Conservation (phyloP, 169 alveolate species). For the Miamiensis avidus region DNA sequence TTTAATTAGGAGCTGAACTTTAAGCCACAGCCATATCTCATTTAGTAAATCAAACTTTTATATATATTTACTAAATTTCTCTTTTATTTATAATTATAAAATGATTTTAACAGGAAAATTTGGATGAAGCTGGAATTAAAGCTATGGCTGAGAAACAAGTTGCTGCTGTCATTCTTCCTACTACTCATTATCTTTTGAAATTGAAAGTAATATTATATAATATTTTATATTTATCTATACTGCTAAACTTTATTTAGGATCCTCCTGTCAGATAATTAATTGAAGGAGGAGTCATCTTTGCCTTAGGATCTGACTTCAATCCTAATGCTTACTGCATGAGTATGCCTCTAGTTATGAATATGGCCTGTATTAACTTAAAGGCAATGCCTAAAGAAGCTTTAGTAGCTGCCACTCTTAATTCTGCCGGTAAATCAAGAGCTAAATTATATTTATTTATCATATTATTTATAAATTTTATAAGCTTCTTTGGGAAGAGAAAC, state of each 20-base stretch:
- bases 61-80: no score
- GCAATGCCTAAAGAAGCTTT: conserved; percentile 33
- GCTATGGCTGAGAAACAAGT: conserved; percentile 38
- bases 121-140: conserved; percentile 27
- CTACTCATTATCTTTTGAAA: conserved; percentile 38
- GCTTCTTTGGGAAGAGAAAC: conserved; percentile 32
- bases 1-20: conserved; percentile 28
- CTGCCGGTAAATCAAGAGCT: no score
- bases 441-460: no score
- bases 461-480: no score
- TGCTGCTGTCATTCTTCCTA: conserved; percentile 37
- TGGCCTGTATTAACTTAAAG: conserved; percentile 44
- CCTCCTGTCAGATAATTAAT: conserved; percentile 49
- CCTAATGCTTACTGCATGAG: conserved; percentile 47
- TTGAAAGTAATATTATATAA: not conserved
- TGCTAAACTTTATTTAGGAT: not conserved
- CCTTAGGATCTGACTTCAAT: conserved; percentile 40
- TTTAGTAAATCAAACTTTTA: no score
- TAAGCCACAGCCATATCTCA: conserved; percentile 37
- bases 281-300: conserved; percentile 37
- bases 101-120: no score
- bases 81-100: no score
- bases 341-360: conserved; percentile 29
- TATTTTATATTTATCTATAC: no score
- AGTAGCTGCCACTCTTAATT: conserved; percentile 41